A percentile compares a stretch with the other conserved stretches of the same genome.
phyloP scores from a whole-genome alignment of 2,329 filamentous ascomycete genomes.

The Neofusicoccum kwambonambiense region DNA sequence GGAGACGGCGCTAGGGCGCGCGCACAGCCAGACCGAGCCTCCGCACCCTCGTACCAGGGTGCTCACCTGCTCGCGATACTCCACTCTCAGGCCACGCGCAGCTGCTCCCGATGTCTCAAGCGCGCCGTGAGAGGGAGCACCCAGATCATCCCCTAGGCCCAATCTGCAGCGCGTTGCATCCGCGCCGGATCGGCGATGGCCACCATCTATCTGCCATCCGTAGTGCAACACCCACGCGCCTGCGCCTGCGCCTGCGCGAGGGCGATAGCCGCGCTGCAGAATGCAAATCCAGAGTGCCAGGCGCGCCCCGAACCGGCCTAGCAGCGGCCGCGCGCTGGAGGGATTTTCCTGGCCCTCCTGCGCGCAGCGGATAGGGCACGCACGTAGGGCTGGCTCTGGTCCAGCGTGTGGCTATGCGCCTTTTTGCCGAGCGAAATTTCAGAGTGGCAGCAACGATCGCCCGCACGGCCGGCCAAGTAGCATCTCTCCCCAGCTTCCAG shows the following conservation, averaged over 20 bases:
- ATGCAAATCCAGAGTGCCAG: background rate
- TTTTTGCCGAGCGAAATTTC: background rate
- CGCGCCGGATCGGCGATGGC: conserved; percentile 8
- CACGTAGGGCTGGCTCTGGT: conserved; percentile 5
- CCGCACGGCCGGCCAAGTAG: conserved; percentile 9
- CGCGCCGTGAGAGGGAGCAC: background rate
- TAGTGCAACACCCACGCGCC: background rate
- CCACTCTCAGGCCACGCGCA: conserved; percentile 14
- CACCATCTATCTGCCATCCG: background rate
- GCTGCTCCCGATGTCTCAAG: conserved; percentile 10
- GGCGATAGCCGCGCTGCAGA: conserved; percentile 1
- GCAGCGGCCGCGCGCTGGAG: background rate
- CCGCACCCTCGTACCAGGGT: background rate
- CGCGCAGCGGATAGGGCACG: background rate
- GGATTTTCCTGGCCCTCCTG: background rate
- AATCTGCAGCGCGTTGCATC: conserved; percentile 8
- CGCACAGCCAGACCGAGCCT: background rate
- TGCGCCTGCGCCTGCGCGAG: background rate
- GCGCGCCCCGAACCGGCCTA: background rate
- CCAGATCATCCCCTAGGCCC: conserved; percentile 9
- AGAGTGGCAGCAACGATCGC: conserved; percentile 5
- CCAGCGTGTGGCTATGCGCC: conserved; percentile 3
- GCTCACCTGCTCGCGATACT: conserved; percentile 5
- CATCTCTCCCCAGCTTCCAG: conserved; percentile 12
- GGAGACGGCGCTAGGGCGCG: background rate